These are phyloP conservation scores for Solanum hybrid DNA, from an alignment of 305 asterid species.

Conservation along the genomic window DNA sequence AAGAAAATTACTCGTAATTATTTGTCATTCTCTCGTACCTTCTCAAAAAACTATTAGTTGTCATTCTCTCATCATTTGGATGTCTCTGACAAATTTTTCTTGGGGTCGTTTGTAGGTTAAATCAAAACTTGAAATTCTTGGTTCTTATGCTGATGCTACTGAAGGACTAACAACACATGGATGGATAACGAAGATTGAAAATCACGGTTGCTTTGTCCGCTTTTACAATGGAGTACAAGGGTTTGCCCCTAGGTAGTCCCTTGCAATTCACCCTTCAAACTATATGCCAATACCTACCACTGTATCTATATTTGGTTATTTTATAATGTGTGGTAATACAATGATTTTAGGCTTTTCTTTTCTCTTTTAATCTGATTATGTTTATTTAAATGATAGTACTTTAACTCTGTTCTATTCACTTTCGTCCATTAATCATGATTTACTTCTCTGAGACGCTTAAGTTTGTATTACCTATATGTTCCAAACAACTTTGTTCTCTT, in stretches of 20 bases:
- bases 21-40: not conserved
- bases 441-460: not conserved
- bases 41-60: not conserved
- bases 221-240: constrained; percentile 98
- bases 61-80: not conserved
- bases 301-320: not conserved
- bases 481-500: not conserved
- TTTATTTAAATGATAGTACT: not conserved
- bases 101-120: constrained; percentile 47
- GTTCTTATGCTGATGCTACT: constrained; percentile 75
- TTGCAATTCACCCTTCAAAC: not conserved
- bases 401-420: not conserved
- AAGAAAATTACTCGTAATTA: not conserved
- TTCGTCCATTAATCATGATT: not conserved
- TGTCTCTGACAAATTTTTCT: not conserved
- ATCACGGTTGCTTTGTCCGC: constrained; percentile 95
- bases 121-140: constrained; percentile 70
- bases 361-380: not conserved
- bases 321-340: not conserved
- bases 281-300: not conserved
- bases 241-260: constrained; percentile 73
- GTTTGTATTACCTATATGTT: not conserved
- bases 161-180: constrained; percentile 89
- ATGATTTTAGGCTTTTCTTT: not conserved
- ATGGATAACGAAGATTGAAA: constrained; percentile 93